Evolutionary conservation across 2,329 filamentous ascomycete genomes (phyloP).

Genomic region (Xylariales sp.): DNA sequence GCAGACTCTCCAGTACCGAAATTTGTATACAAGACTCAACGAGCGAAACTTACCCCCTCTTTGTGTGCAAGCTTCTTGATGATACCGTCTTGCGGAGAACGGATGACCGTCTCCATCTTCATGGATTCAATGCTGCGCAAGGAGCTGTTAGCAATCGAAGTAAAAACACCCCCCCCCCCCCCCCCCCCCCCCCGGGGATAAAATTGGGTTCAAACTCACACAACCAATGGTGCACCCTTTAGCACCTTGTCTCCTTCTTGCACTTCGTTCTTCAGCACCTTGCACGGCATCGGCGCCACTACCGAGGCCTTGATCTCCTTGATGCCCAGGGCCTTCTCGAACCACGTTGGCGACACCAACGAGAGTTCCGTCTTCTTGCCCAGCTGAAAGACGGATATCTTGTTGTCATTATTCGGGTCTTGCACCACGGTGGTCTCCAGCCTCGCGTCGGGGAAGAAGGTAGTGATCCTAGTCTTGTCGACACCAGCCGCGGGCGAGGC

Average conservation of each 20-base stretch:
- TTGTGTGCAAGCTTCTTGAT: conserved; percentile 71
- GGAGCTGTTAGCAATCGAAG: conserved; percentile 16
- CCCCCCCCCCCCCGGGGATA: no score
- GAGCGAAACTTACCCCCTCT: conserved; percentile 58
- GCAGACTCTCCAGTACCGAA: conserved; percentile 9
- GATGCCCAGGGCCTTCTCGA: conserved; percentile 78
- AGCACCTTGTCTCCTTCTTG: conserved; percentile 74
- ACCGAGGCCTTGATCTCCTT: conserved; percentile 81
- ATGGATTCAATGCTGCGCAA: conserved; percentile 68
- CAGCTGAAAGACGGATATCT: conserved; percentile 73
- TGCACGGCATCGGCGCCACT: conserved; percentile 94
- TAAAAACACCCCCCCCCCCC: no score
- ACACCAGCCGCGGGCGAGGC: conserved; percentile 28
- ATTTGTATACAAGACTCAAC: no score
- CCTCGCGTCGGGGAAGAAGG: conserved; percentile 78
- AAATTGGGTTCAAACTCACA: conserved; percentile 45
- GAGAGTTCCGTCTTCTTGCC: conserved; percentile 55
- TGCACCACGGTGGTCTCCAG: conserved; percentile 74
- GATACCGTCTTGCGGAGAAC: conserved; percentile 68
- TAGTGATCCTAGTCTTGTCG: conserved; percentile 46
- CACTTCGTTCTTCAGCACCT: conserved; percentile 87
- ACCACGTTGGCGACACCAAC: conserved; percentile 68
- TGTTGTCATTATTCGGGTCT: conserved; percentile 44
- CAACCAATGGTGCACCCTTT: conserved; percentile 83
- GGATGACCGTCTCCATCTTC: conserved; percentile 86